Base-by-base conservation (phyloP, 2,329 filamentous ascomycete genomes). In the Pseudopyricularia cyperi region DNA sequence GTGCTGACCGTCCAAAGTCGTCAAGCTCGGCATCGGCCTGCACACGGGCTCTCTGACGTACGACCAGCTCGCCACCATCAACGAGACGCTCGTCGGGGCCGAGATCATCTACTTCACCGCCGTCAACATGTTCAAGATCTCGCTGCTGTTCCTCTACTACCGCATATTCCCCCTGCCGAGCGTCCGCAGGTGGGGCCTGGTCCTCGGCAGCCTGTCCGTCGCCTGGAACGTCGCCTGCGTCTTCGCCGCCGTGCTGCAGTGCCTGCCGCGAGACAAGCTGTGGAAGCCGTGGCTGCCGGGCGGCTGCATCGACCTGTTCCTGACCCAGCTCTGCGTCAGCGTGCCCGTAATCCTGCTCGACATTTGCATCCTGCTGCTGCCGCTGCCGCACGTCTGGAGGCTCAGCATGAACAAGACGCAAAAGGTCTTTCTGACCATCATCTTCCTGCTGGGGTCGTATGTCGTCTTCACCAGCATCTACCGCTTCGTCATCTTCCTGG, bases 311-410 rank as follows among this genome's bases (percentile, higher is more conserved):
- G 57, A 71, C 53, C 59, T 67, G 5, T 65, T 65, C 56, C 62
- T 55, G 3, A 65, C 61, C 3, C 70, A 73, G 50, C 65, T 73
- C 49, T 68, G 66, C n/a, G 72, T 72, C 57, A 65, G 65, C 7
- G 62, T 72, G 0, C 69, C 69, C 6, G 70, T 68, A 47, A 67
- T 70, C 46, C 42, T 65, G 14, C 65, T 63, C 7, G 67, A 71
- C 53, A 51, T 67, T 2, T 59, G 61, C 44, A 69, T 71, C 51
- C 54, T 71, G 3, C 42, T 46, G 28, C 55, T 60, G 47, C 57
- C 58, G 8, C 50, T 56, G 19, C 50, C 52, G 19, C 55, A 57
- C 46, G 57, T 60, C 34, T 54, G 54, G 51, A 53, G 53, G 22
- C 50, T 59, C 50, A 52, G 56, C 19, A 52, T 56, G 9, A 62